Percentiles rank a stretch among this genome's conserved stretches.
Evolutionary conservation across 1,284 basidiomycete genomes (phyloP).

Genomic region (Cutaneotrichosporon cutaneum): DNA sequence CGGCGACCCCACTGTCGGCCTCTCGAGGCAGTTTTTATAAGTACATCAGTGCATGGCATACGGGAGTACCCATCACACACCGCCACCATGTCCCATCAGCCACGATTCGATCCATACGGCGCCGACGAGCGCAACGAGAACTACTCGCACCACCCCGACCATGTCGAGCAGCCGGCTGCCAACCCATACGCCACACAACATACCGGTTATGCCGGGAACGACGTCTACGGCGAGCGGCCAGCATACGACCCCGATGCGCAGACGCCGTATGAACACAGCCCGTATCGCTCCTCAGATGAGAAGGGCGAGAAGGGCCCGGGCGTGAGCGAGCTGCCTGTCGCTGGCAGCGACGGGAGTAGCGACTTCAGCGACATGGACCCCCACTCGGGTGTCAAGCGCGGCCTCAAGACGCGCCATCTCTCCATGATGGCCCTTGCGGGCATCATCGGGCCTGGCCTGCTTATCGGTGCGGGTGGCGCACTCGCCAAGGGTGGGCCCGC

Average conservation of each 20-base stretch:
- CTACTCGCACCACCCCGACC: neutral
- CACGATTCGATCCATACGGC: neutral
- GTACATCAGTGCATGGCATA: neutral
- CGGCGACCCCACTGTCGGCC: neutral
- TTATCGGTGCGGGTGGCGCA: slow-evolving; percentile 30
- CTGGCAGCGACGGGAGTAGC: slow-evolving; percentile 1
- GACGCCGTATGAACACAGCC: neutral
- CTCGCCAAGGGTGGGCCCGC: slow-evolving; percentile 28
- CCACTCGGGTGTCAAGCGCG: slow-evolving; percentile 26
- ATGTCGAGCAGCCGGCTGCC: neutral
- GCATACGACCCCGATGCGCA: neutral
- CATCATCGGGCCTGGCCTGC: slow-evolving; percentile 27
- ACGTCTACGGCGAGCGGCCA: too few relatives aligned
- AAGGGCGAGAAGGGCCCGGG: neutral
- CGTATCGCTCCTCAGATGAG: neutral
- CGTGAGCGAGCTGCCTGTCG: neutral
- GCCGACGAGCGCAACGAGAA: neutral
- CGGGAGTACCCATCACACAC: neutral
- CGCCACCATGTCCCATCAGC: neutral
- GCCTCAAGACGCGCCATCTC: slow-evolving; percentile 34
- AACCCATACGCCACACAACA: neutral
- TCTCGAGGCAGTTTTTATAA: neutral
- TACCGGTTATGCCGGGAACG: neutral
- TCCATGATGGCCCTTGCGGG: slow-evolving; percentile 41
- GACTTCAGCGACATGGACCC: slow-evolving; percentile 21